These are phyloP conservation scores for Mycosphaerella arachidis DNA, from an alignment of 2,329 filamentous ascomycete species.

Conservation along the genomic window DNA sequence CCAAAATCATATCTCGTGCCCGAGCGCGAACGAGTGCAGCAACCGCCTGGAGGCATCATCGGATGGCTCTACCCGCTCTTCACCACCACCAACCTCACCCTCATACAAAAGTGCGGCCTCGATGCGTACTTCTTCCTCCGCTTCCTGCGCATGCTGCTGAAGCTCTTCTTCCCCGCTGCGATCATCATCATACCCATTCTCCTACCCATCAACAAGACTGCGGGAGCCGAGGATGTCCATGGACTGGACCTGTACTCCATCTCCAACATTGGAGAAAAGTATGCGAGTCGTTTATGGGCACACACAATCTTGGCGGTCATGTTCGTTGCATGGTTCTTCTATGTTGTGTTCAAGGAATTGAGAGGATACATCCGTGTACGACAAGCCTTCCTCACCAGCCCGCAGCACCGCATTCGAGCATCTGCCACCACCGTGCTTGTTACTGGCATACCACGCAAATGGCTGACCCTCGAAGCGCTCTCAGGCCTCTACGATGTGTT, in stretches of 20 bases:
- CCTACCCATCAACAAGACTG: conserved; percentile 78
- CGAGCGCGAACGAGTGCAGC: conserved; percentile 74
- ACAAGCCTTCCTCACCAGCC: conserved; percentile 90
- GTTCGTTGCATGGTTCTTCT: conserved; percentile 79
- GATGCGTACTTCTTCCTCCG: conserved; percentile 97
- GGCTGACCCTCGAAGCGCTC: conserved; percentile 79
- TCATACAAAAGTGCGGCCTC: conserved; percentile 92
- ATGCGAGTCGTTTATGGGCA: conserved; percentile 52
- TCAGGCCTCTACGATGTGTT: conserved; percentile 89
- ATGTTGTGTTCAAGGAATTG: conserved; percentile 80
- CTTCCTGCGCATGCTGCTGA: conserved; percentile 77
- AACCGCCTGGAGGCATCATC: conserved; percentile 58
- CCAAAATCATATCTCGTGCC: conserved; percentile 84
- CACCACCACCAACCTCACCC: conserved; percentile 69
- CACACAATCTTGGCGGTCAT: conserved; percentile 75
- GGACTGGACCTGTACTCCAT: conserved; percentile 81
- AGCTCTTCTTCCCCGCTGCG: conserved; percentile 85
- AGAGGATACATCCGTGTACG: conserved; percentile 75
- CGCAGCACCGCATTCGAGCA: conserved; percentile 86
- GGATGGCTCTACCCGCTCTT: conserved; percentile 56
- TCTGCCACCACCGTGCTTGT: conserved; percentile 95
- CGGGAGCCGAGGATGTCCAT: conserved; percentile 45
- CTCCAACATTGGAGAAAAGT: conserved; percentile 71
- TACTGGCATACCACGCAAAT: conserved; percentile 82
- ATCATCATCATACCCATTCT: conserved; percentile 76